Percentiles rank a stretch among this genome's conserved stretches.
These are phyloP conservation scores for Verticillium longisporum DNA, from an alignment of 2,329 filamentous ascomycete genomes.

Conservation along the genomic window DNA sequence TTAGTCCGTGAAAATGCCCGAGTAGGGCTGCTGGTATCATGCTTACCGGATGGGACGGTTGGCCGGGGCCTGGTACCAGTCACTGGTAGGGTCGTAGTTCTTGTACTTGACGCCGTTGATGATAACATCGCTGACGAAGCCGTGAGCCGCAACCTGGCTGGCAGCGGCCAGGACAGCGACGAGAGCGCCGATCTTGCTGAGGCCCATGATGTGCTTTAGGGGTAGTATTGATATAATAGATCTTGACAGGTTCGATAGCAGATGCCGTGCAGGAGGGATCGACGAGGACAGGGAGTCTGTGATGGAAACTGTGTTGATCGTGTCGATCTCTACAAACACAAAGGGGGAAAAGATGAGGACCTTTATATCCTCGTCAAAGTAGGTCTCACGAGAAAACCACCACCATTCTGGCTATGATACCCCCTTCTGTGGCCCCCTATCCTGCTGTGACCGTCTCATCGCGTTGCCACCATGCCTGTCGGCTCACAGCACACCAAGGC, in stretches of 20 bases:
- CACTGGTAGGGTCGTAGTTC: slow-evolving; percentile 27
- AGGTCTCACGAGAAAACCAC: neutral
- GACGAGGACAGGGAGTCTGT: neutral
- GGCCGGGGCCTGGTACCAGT: slow-evolving; percentile 8
- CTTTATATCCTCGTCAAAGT: neutral
- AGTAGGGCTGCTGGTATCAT: neutral
- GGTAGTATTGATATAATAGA: neutral
- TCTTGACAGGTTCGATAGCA: neutral
- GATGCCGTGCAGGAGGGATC: neutral
- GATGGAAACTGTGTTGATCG: neutral
- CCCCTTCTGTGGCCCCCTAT: neutral
- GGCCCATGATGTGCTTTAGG: slow-evolving; percentile 12
- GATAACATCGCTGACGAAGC: slow-evolving; percentile 33
- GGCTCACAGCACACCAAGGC: neutral
- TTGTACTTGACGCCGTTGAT: slow-evolving; percentile 34
- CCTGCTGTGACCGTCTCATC: neutral
- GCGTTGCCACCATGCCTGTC: neutral
- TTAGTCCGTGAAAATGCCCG: slow-evolving; percentile 3
- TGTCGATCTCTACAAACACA: neutral
- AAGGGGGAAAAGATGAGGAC: neutral
- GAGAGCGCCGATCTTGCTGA: slow-evolving; percentile 12
- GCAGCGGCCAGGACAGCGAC: slow-evolving; percentile 16
- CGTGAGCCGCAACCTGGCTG: slow-evolving; percentile 26
- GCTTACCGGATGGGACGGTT: slow-evolving; percentile 3
- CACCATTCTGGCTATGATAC: neutral